Conservation (phyloP, 306 rosid species). For the Abrus precatorius region DNA sequence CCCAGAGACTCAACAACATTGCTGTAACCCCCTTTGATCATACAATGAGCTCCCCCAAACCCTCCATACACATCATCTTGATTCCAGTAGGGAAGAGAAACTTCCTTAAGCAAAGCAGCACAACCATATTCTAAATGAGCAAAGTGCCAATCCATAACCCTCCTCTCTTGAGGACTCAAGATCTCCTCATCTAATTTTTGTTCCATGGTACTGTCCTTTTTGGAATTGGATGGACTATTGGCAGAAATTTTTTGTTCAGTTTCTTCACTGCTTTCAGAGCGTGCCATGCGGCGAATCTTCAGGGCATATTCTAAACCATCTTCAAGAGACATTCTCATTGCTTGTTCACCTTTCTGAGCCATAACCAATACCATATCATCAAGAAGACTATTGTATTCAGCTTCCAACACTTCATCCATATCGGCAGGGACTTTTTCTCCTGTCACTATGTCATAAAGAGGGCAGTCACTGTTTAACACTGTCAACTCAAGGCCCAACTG, state of each 20-base stretch:
- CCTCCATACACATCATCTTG: constrained; percentile 99
- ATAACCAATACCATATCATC: constrained; percentile 93
- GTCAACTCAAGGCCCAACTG: constrained; percentile 96
- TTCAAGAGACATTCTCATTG: constrained; percentile 93
- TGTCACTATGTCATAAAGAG: constrained; percentile 87
- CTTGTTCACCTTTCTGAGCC: constrained; percentile 86
- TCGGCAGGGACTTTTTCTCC: constrained; percentile 89
- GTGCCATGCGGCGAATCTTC: constrained; percentile 72
- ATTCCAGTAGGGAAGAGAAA: constrained; percentile 98
- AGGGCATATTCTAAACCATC: constrained; percentile 97
- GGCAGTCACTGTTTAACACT: constrained; percentile 94
- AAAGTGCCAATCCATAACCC: constrained; percentile 99
- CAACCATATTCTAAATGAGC: constrained; percentile 99
- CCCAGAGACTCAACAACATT: constrained; percentile 90
- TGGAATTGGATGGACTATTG: constrained; percentile 51
- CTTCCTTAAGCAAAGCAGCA: constrained; percentile 92
- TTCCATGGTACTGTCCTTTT: constrained; percentile 45
- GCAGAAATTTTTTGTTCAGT: constrained; percentile 51
- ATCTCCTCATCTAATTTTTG: constrained; percentile 56
- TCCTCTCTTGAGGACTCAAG: constrained; percentile 91
- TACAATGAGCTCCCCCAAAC: constrained; percentile 99
- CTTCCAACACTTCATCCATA: constrained; percentile 95
- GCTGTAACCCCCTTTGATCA: constrained; percentile 99
- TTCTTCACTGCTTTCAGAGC: constrained; percentile 59
- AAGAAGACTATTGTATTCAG: constrained; percentile 95